phyloP scores from a whole-genome alignment of 2,329 filamentous ascomycete genomes.

The Penicillium capsulatum region DNA sequence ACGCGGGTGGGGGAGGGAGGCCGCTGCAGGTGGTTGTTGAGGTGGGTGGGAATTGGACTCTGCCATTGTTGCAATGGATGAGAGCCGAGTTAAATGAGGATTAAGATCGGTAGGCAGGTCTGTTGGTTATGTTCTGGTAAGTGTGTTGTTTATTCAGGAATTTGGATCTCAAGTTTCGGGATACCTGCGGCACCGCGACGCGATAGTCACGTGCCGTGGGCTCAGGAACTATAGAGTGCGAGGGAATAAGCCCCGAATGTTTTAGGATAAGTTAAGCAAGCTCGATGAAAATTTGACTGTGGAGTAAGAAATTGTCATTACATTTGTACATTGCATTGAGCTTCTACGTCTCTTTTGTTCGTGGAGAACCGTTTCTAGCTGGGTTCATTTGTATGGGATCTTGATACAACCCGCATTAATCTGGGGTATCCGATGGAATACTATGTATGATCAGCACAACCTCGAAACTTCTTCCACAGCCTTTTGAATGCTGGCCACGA shows the following conservation, averaged over 20 bases:
- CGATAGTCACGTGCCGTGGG: conserved; percentile 24
- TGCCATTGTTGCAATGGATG: conserved; percentile 20
- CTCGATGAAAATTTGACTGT: too few species aligned
- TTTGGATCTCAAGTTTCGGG: conserved; percentile 5
- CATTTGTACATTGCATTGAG: too few species aligned
- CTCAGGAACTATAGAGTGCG: too few species aligned
- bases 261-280: too few species aligned
- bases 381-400: too few species aligned
- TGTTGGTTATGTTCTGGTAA: not conserved
- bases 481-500: conserved; percentile 60
- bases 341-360: too few species aligned
- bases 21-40: conserved; percentile 8
- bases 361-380: too few species aligned
- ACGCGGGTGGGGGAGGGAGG: conserved; percentile 51
- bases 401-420: too few species aligned
- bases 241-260: too few species aligned
- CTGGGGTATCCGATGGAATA: too few species aligned
- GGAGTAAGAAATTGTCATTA: too few species aligned
- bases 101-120: not conserved
- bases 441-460: not conserved
- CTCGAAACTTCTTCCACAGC: conserved; percentile 10
- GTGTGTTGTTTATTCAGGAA: conserved; percentile 7
- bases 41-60: conserved; percentile 14
- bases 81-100: too few species aligned
- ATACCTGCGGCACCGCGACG: conserved; percentile 15